Base-by-base conservation (phyloP, 805 yeast genomes). In the Kazachstania kunashirensis region DNA sequence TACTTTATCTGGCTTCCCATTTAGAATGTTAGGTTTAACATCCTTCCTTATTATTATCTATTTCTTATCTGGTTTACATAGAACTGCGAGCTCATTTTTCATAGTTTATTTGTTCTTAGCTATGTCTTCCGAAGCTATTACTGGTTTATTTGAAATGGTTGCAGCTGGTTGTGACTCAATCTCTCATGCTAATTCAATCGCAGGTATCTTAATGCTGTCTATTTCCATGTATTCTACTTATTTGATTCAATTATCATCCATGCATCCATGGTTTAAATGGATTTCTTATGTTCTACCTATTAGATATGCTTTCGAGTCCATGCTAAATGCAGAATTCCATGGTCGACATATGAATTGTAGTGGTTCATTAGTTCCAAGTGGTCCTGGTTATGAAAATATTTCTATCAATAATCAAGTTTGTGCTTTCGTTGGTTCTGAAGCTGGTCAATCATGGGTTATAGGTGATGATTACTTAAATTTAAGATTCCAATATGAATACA, bases 241-340 rank as follows among this genome's bases (percentile, higher is more conserved):
- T 53, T 65, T 75, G 65, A 67, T 77, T 45, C 84, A 79, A 36
- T 54, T 69, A 26, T 71, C 72, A 2, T 59, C 66, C 2, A 71
- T 76, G 77, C 75, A 71, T 42, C 74, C 72, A 16, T 79, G 85
- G 85, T 75, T 77, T 46, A 67, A 73, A 43, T 77, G 81, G 79
- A 62, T 76, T 31, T 64, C 72, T 21, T 75, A 68, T 44, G 48
- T 71, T 24, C 61, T 75, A 38, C 81, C 82, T 1, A 45, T 75
- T 29, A 62, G 69, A 34, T 76, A 71, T 46, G 69, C 66, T 2
- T 75, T 72, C 43, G 88, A 81, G 52, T 53, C 78, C 1, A 60
- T 81, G 53, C 62, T 48, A 8, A 37, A 45, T n/a, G 49, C 53
- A 12, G 50, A 47, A 33, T 47, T 47, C 20, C 56, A 51, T 36